Percentiles rank a stretch among this genome's conserved stretches.
Conservation (phyloP, 75 land plant genomes). For the Sequoia sempervirens region DNA sequence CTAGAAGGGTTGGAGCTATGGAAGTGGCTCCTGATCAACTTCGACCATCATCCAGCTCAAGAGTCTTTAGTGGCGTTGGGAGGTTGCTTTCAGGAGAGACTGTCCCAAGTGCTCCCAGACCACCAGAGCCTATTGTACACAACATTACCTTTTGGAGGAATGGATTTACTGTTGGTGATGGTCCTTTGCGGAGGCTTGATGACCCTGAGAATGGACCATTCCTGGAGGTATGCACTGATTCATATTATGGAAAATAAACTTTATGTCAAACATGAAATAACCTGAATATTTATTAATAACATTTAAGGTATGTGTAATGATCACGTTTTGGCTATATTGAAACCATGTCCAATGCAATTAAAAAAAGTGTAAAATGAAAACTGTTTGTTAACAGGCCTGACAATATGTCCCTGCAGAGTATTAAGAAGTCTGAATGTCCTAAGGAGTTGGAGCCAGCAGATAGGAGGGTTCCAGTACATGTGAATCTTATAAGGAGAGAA, state of each 20-base stretch:
- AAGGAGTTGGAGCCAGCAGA: conserved; percentile 78
- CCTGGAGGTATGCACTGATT: conserved; percentile 50
- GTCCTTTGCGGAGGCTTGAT: conserved; percentile 79
- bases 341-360: background rate
- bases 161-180: conserved; percentile 93
- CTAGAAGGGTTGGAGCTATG: conserved; percentile 63
- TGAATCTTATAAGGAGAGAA: conserved; percentile 62
- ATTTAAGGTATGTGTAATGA: background rate
- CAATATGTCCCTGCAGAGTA: conserved; percentile 57
- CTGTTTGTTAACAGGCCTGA: background rate
- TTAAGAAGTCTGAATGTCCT: conserved; percentile 73
- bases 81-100: conserved; percentile 75
- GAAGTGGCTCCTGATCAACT: conserved; percentile 48
- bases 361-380: background rate
- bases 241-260: background rate
- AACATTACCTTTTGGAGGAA: conserved; percentile 82
- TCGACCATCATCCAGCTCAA: conserved; percentile 49
- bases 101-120: conserved; percentile 22
- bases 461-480: conserved; percentile 56
- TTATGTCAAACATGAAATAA: background rate
- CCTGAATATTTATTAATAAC: background rate
- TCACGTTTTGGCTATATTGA: background rate
- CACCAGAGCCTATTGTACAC: conserved; percentile 59
- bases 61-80: conserved; percentile 73
- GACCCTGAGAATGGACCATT: conserved; percentile 85